Base-by-base conservation (phyloP, 2,329 filamentous ascomycete genomes). In the Grosmannia serpens region DNA sequence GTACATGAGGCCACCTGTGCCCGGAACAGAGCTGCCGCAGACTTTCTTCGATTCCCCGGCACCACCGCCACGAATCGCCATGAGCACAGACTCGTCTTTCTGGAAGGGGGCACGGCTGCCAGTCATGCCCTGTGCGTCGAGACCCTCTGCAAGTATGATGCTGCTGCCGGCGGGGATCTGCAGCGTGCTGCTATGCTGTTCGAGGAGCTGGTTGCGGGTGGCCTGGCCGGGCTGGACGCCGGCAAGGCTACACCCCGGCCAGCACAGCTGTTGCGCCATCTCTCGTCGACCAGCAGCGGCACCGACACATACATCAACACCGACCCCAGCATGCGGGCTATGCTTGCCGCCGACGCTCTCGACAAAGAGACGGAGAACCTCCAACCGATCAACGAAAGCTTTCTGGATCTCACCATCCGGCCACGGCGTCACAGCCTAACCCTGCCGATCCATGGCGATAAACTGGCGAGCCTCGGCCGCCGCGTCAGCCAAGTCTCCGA, bases 261-360 rank as follows among this genome's bases (percentile, higher is more conserved):
- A 49, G 10, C 4, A 26, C 35, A 17, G 35, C 35, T 9, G 7
- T 38, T 11, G 24, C 22, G 22, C 24, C n/a, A 41, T 17, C 3
- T 22, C 13, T 20, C 17, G 33, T 20, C 17, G 33, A 46, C 13
- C 5, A 11, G 13, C 26, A 17, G 8, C 2, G 9, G 3, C 38
- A 47, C 61, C 49, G 62, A 60, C 29, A 56, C 59, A 4, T 56
- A 60, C 8, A 53, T 59, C 17, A 60, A 62, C n/a, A 69, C 74
- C 47, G 80, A 83, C 63, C 79, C 79, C 51, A 77, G 75, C 59
- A 75, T 73, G 26, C 74, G 71, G 63, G 80, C 81, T 41, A 84
- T 84, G 79, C 74, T 77, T 64, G 80, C 80, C 20, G 82, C 81
- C 9, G 81, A 84, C 58, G 77, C 76, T 2, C 72, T 85, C 44